A percentile compares a stretch with the other conserved stretches of the same genome.
Conservation (phyloP, 306 rosid genomes). For the Pyrus betulifolia region DNA sequence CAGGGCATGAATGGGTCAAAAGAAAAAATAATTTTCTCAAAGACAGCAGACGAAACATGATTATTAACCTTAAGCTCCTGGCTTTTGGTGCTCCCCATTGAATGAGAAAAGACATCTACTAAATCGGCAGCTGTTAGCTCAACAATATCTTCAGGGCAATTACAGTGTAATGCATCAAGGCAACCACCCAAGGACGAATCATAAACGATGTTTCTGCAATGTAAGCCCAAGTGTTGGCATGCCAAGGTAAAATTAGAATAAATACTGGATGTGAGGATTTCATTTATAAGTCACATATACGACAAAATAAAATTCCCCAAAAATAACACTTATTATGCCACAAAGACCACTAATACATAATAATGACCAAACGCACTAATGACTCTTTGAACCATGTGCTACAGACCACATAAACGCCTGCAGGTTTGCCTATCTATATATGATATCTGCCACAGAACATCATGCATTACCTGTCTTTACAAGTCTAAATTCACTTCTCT, state of each 20-base stretch:
- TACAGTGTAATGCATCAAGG: constrained; percentile 59
- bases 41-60: constrained; percentile 12
- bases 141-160: constrained; percentile 64
- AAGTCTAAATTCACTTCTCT: background rate
- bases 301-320: background rate
- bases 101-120: constrained; percentile 48
- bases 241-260: constrained; percentile 1
- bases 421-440: background rate
- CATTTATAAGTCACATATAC: background rate
- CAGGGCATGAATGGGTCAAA: constrained; percentile 1
- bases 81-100: constrained; percentile 71
- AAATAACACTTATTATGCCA: background rate
- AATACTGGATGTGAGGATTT: background rate
- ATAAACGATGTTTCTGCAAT: constrained; percentile 60
- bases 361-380: background rate
- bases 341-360: background rate
- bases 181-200: constrained; percentile 81
- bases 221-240: constrained; percentile 18
- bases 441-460: background rate
- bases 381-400: background rate
- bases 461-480: background rate
- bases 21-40: constrained; percentile 23
- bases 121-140: constrained; percentile 73
- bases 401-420: background rate
- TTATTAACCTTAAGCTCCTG: constrained; percentile 78